Percentiles rank a stretch among this genome's conserved stretches.
Evolutionary conservation across 805 yeast genomes (phyloP).

Genomic region (Wickerhamiella kurtzmanii): DNA sequence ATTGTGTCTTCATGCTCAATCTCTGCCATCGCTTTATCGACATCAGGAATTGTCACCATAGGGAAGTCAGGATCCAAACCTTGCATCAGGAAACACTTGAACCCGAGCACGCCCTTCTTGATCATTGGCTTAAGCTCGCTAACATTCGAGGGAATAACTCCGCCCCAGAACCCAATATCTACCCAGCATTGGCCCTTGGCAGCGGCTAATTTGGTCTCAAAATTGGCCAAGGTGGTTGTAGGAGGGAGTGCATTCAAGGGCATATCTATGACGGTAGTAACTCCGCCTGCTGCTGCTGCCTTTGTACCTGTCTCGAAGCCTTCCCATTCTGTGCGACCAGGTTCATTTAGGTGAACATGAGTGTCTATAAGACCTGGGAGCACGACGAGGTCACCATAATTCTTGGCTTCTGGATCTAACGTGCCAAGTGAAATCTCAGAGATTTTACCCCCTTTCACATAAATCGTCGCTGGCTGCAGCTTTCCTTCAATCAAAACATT

Average conservation of each 20-base stretch:
- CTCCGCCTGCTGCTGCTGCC: constrained; percentile 93
- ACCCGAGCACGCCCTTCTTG: constrained; percentile 80
- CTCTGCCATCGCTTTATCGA: constrained; percentile 48
- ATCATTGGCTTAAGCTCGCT: constrained; percentile 61
- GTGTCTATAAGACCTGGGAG: constrained; percentile 89
- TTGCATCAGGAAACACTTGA: constrained; percentile 84
- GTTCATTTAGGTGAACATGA: constrained; percentile 90
- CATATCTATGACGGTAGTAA: constrained; percentile 91
- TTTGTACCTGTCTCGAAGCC: constrained; percentile 94
- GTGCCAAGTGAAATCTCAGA: constrained; percentile 30
- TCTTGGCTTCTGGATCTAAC: constrained; percentile 27
- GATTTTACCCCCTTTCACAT: constrained; percentile 41
- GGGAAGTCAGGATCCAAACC: constrained; percentile 97
- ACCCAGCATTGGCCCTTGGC: constrained; percentile 79
- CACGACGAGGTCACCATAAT: constrained; percentile 49
- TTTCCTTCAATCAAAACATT: constrained; percentile 17
- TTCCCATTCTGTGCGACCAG: constrained; percentile 98
- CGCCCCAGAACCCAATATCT: constrained; percentile 95
- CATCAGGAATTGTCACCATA: constrained; percentile 51
- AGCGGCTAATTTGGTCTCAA: constrained; percentile 61
- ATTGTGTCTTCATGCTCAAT: constrained; percentile 55
- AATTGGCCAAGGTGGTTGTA: constrained; percentile 69
- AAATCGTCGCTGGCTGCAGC: constrained; percentile 21
- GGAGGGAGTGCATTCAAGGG: constrained; percentile 95
- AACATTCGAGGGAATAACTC: constrained; percentile 68